Conservation (phyloP, 1,139 yeast species). For the Yamadazyma diddensiae region DNA sequence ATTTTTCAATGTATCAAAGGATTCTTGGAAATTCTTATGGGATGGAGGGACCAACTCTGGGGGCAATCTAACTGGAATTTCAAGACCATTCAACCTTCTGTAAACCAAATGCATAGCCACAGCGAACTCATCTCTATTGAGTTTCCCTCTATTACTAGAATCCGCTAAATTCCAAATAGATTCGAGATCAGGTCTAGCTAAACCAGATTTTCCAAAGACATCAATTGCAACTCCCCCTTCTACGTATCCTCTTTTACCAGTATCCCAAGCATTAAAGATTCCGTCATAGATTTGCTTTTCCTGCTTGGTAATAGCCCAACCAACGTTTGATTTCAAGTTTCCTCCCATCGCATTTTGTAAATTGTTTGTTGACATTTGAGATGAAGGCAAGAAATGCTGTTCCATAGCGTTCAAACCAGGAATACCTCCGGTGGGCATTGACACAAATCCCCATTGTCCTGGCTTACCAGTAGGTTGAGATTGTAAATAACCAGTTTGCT, state of each 20-base stretch:
- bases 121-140: conserved; percentile 76
- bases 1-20: conserved; percentile 40
- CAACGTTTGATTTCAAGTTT: conserved; percentile 45
- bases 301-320: conserved; percentile 79
- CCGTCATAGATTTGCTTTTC: conserved; percentile 87
- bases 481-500: conserved; percentile 41
- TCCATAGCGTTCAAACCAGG: conserved; percentile 78
- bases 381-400: conserved; percentile 71
- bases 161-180: conserved; percentile 85
- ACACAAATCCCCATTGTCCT: conserved; percentile 81
- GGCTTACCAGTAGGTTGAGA: conserved; percentile 70
- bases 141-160: conserved; percentile 65
- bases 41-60: conserved; percentile 79
- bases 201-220: conserved; percentile 87
- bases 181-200: conserved; percentile 80
- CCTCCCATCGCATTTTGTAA: conserved; percentile 56
- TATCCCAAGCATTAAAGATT: conserved; percentile 86
- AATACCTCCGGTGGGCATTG: conserved; percentile 68
- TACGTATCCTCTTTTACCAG: conserved; percentile 60
- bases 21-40: conserved; percentile 53
- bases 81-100: conserved; percentile 68
- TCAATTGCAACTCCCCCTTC: conserved; percentile 82
- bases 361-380: conserved; percentile 38
- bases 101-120: conserved; percentile 83
- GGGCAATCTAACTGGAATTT: conserved; percentile 69